Evolutionary conservation across 2,329 filamentous ascomycete species (phyloP).

Genomic region (Truncatella angustata): DNA sequence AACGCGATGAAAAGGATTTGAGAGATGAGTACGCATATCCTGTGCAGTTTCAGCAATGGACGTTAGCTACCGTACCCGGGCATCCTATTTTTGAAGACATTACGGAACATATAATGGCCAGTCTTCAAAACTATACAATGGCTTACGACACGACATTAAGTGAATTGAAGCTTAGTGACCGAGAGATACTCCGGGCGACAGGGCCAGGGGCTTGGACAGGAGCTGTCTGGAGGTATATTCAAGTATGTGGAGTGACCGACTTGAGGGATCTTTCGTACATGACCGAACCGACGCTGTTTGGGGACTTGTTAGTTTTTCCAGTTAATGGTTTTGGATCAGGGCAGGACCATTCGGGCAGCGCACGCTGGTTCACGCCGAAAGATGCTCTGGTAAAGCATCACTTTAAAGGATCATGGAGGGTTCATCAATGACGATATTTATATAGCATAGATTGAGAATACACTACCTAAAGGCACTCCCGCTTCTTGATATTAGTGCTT

Average conservation of each 20-base stretch:
- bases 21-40: slow-evolving; percentile 6
- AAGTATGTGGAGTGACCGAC: background rate
- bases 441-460: too few relatives aligned
- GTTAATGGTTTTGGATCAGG: slow-evolving; percentile 8
- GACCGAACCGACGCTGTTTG: slow-evolving; percentile 8
- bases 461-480: too few relatives aligned
- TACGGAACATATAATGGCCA: background rate
- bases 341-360: background rate
- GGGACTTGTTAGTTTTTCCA: slow-evolving; percentile 8
- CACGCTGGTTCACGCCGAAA: background rate
- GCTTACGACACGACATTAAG: background rate
- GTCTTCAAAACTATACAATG: background rate
- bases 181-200: slow-evolving; percentile 11
- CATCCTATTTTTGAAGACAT: slow-evolving; percentile 9
- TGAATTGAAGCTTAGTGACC: background rate
- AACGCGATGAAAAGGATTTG: background rate
- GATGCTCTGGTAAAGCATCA: background rate
- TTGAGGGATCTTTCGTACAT: slow-evolving; percentile 5
- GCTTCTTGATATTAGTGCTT: too few relatives aligned
- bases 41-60: slow-evolving; percentile 14
- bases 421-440: too few relatives aligned
- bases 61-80: slow-evolving; percentile 8
- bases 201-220: slow-evolving; percentile 10
- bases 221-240: slow-evolving; percentile 4
- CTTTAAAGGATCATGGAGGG: background rate